A percentile compares a stretch with the other conserved stretches of the same genome.
phyloP scores from a whole-genome alignment of 2,329 filamentous ascomycete genomes.

The Fusarium paranaense region DNA sequence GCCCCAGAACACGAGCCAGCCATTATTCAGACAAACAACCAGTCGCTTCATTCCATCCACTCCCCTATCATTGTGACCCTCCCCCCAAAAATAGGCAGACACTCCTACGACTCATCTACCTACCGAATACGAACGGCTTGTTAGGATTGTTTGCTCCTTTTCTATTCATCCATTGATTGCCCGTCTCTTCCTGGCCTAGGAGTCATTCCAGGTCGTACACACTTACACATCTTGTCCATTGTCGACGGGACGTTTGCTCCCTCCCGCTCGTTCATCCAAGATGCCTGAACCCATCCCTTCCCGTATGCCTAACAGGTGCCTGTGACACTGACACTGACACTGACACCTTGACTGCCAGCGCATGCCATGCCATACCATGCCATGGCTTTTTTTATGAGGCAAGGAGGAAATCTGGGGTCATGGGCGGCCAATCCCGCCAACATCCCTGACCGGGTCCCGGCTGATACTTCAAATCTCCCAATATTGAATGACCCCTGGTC shows the following conservation, averaged over 20 bases:
- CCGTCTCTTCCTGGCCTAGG: background rate
- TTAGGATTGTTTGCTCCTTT: slow-evolving; percentile 9
- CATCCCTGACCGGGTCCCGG: background rate
- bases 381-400: background rate
- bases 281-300: background rate
- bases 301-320: background rate
- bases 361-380: background rate
- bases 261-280: background rate
- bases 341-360: background rate
- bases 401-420: background rate
- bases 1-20: background rate
- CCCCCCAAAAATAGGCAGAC: slow-evolving; percentile 1
- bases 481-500: background rate
- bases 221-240: background rate
- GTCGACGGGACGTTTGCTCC: background rate
- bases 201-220: background rate
- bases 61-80: background rate
- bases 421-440: background rate
- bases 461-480: background rate
- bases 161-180: background rate
- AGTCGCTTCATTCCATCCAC: background rate
- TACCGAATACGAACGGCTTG: background rate
- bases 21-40: background rate
- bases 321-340: background rate
- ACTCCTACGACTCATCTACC: background rate